These are phyloP conservation scores for Lactarius psammicola DNA, from an alignment of 768 basidiomycete species.

Conservation along the genomic window DNA sequence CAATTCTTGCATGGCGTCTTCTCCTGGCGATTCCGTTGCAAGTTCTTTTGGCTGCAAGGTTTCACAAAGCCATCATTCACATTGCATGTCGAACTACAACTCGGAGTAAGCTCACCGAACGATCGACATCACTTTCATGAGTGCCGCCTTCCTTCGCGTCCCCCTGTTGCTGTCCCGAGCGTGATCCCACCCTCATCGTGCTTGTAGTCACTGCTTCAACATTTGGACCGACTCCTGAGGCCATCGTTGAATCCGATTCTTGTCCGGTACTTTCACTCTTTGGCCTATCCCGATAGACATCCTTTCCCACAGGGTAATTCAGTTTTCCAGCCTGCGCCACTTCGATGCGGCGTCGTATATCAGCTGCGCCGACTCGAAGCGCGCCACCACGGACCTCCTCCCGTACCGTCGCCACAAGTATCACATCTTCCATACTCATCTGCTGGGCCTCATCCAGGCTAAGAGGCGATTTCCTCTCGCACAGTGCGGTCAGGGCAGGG, in stretches of 20 bases:
- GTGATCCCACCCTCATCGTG: background rate
- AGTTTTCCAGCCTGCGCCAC: background rate
- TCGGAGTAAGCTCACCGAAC: background rate
- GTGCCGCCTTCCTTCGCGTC: background rate
- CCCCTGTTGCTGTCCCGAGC: background rate
- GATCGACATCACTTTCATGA: background rate
- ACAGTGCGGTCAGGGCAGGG: conserved; percentile 1
- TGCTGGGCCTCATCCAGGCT: conserved; percentile 4
- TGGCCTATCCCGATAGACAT: background rate
- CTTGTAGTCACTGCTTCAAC: background rate
- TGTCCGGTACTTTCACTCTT: background rate
- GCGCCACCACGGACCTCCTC: conserved; percentile 9
- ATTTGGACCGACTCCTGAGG: background rate
- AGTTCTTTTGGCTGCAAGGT: background rate
- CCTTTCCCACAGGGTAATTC: background rate
- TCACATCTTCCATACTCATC: conserved; percentile 4
- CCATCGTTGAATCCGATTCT: background rate
- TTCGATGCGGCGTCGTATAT: background rate
- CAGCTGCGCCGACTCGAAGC: background rate
- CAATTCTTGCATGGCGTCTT: background rate
- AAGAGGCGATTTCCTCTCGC: conserved; percentile 3
- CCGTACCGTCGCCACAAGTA: background rate
- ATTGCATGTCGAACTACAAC: background rate
- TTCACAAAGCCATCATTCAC: background rate
- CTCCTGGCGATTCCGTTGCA: background rate